Conservation (phyloP, 768 basidiomycete genomes). For the Xerocomellus amylosporus region DNA sequence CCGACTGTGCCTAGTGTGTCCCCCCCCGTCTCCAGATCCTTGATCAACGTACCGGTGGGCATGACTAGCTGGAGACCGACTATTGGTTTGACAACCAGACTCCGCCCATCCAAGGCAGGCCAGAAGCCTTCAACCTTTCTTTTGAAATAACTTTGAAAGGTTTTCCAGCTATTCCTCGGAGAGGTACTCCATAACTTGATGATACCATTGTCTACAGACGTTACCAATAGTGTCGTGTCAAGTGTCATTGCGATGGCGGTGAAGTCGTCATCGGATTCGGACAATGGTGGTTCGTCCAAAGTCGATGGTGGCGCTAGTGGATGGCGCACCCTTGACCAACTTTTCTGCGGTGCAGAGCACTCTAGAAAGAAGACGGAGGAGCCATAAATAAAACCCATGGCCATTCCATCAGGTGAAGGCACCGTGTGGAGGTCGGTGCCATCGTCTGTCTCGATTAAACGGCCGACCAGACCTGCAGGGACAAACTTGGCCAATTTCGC, state of each 20-base stretch:
- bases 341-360: neutral
- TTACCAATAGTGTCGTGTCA: slow-evolving; percentile 9
- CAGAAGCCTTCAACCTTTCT: neutral
- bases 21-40: slow-evolving; percentile 12
- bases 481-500: slow-evolving; percentile 8
- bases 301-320: slow-evolving; percentile 2
- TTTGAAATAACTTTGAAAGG: neutral
- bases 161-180: slow-evolving; percentile 6
- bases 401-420: slow-evolving; percentile 9
- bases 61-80: slow-evolving; percentile 6
- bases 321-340: slow-evolving; percentile 5
- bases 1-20: neutral
- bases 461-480: slow-evolving; percentile 1
- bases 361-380: slow-evolving; percentile 4
- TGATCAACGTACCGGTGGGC: neutral
- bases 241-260: slow-evolving; percentile 10
- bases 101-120: slow-evolving; percentile 12
- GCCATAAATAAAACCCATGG: neutral
- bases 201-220: slow-evolving; percentile 1
- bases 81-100: slow-evolving; percentile 10
- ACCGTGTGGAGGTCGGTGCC: neutral
- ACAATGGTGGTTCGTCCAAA: slow-evolving; percentile 9
- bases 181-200: slow-evolving; percentile 16
- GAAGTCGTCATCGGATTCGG: neutral
- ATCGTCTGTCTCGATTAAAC: slow-evolving; percentile 8